Percentiles rank a stretch among this genome's conserved stretches.
Conservation (phyloP, 176 grass and related monocot species). For the Ampelocalamus luodianensis region DNA sequence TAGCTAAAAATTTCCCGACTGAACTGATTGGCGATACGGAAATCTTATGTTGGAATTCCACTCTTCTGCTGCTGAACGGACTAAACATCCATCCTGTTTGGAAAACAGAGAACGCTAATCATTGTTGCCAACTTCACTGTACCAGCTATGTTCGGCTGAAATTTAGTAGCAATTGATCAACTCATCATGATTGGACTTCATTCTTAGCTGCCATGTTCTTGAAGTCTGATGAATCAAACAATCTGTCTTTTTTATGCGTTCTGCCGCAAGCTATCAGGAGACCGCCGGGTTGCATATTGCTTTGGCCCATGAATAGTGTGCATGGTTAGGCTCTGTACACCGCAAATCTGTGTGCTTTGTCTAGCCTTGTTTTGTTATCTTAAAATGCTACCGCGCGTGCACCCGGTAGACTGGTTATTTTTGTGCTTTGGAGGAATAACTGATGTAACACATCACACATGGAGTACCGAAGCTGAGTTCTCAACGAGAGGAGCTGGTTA, state of each 20-base stretch:
- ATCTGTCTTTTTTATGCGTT: not conserved
- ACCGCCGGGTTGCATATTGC: not conserved
- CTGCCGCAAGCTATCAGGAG: not conserved
- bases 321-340: not conserved
- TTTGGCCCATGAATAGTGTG: conserved; percentile 17
- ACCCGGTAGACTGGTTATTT: not conserved
- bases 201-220: conserved; percentile 2
- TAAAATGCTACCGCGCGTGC: not conserved
- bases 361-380: not conserved
- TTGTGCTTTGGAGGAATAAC: not conserved
- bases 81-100: not conserved
- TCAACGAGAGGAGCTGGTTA: not conserved
- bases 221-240: conserved; percentile 3
- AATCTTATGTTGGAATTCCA: not conserved
- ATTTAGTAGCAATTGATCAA: not conserved
- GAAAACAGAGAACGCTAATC: not conserved
- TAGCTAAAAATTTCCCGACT: conserved; percentile 24
- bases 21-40: conserved; percentile 18
- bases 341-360: not conserved
- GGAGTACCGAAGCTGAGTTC: not conserved
- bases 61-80: not conserved
- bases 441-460: not conserved
- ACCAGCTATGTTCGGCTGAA: not conserved
- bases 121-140: not conserved
- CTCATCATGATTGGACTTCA: not conserved